Evolutionary conservation across 1,284 basidiomycete species (phyloP).

Genomic region (Cryptococcus neoformans): DNA sequence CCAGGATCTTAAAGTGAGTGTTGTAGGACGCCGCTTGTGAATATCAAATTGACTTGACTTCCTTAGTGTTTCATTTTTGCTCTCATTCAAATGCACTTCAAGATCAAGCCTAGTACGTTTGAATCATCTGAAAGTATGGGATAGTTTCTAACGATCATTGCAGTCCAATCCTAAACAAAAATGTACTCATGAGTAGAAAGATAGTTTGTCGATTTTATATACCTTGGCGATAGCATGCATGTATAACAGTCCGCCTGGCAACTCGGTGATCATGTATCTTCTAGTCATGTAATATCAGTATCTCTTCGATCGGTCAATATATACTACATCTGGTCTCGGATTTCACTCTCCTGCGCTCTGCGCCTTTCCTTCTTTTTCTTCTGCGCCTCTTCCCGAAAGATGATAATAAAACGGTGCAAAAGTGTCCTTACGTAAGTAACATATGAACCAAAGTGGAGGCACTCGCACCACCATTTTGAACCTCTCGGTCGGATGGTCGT

Average conservation of each 20-base stretch:
- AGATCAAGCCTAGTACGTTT: slow-evolving; percentile 84
- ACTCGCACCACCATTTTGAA: too few species aligned
- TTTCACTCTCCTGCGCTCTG: too few species aligned
- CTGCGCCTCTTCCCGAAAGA: too few species aligned
- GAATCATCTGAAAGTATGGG: background rate
- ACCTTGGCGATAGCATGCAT: slow-evolving; percentile 3
- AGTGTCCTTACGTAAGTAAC: too few species aligned
- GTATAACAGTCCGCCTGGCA: slow-evolving; percentile 1
- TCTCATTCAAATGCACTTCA: slow-evolving; percentile 96
- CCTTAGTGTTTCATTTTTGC: slow-evolving; percentile 93
- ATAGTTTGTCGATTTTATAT: background rate
- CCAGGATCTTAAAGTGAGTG: slow-evolving; percentile 85
- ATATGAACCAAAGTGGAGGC: too few species aligned
- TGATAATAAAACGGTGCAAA: too few species aligned
- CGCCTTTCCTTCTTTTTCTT: too few species aligned
- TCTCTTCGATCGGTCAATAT: too few species aligned
- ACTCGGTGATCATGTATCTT: too few species aligned
- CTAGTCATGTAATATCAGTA: too few species aligned
- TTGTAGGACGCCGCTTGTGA: background rate
- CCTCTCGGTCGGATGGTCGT: too few species aligned
- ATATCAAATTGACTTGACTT: background rate
- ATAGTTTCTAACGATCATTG: background rate
- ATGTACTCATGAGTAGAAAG: background rate
- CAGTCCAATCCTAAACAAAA: slow-evolving; percentile 13
- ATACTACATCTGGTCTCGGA: too few species aligned